Conservation (phyloP, 139 green algal genomes). For the Picochlorum sp. region DNA sequence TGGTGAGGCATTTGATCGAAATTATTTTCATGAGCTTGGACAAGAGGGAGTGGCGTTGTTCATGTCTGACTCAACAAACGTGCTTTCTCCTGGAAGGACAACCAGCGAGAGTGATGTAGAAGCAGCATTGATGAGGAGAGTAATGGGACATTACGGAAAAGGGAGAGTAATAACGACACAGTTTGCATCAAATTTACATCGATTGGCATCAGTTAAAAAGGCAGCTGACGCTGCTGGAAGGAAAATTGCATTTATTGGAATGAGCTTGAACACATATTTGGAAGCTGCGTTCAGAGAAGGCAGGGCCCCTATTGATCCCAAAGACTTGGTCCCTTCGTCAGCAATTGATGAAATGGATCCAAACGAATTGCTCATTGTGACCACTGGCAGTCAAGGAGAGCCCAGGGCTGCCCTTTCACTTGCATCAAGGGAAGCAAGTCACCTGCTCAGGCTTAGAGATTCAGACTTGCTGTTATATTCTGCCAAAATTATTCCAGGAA, state of each 20-base stretch:
- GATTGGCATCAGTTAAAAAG: conserved; percentile 76
- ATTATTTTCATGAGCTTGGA: conserved; percentile 65
- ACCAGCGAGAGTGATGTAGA: conserved; percentile 66
- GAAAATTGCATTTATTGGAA: conserved; percentile 85
- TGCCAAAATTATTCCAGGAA: conserved; percentile 79
- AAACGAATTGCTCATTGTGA: conserved; percentile 76
- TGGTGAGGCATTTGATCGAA: conserved; percentile 81
- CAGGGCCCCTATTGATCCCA: conserved; percentile 56
- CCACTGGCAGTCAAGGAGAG: conserved; percentile 75
- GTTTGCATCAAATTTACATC: conserved; percentile 93
- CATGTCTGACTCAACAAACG: conserved; percentile 98
- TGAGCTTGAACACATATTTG: conserved; percentile 84
- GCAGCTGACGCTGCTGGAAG: conserved; percentile 82
- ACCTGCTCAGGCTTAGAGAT: conserved; percentile 63
- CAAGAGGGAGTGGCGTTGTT: conserved; percentile 74
- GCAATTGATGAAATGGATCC: conserved; percentile 73
- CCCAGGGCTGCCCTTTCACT: conserved; percentile 71
- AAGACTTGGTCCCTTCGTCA: conserved; percentile 54
- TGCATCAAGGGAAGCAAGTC: conserved; percentile 54
- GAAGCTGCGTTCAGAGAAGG: conserved; percentile 75
- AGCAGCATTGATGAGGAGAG: conserved; percentile 49
- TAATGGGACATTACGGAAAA: conserved; percentile 67
- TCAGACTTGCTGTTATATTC: conserved; percentile 89
- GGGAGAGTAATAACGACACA: conserved; percentile 81
- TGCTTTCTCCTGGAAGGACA: conserved; percentile 84